phyloP scores from a whole-genome alignment of 2,329 filamentous ascomycete genomes.

The Tolypocladium inflatum region DNA sequence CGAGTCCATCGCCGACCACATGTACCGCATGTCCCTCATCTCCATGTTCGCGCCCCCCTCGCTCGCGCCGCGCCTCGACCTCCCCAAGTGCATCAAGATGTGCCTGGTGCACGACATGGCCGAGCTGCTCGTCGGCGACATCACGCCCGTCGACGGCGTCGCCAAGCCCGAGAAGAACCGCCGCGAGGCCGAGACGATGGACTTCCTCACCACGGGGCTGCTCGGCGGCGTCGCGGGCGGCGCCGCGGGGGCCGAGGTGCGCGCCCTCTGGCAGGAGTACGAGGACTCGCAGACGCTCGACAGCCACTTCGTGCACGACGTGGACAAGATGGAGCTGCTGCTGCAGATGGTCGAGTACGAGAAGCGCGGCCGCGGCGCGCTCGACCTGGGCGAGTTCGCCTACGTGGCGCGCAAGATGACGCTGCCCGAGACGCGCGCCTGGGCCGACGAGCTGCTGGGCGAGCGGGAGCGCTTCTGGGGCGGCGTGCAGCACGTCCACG shows the following conservation, averaged over 20 bases:
- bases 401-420: slow-evolving; percentile 66
- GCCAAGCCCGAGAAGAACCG: slow-evolving; percentile 81
- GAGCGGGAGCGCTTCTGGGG: slow-evolving; percentile 72
- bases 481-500: slow-evolving; percentile 34
- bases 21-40: slow-evolving; percentile 99
- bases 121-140: slow-evolving; percentile 88
- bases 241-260: slow-evolving; percentile 57
- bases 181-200: slow-evolving; percentile 83
- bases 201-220: slow-evolving; percentile 68
- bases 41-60: slow-evolving; percentile 80
- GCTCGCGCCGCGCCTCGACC: slow-evolving; percentile 62
- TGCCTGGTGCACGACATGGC: slow-evolving; percentile 97
- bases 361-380: slow-evolving; percentile 50
- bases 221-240: slow-evolving; percentile 70
- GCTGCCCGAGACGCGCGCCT: slow-evolving; percentile 68
- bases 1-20: slow-evolving; percentile 95
- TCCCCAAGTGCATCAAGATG: slow-evolving; percentile 85
- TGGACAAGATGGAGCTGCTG: slow-evolving; percentile 93
- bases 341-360: slow-evolving; percentile 98
- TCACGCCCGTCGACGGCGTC: slow-evolving; percentile 84
- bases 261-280: slow-evolving; percentile 87
- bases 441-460: slow-evolving; percentile 66
- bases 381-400: slow-evolving; percentile 81
- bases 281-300: slow-evolving; percentile 80
- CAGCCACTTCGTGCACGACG: slow-evolving; percentile 84